Evolutionary conservation across 441 rosid species (phyloP), one percentile per base, ranked within the genome.

Genomic region (Brassica hybrid): DNA sequence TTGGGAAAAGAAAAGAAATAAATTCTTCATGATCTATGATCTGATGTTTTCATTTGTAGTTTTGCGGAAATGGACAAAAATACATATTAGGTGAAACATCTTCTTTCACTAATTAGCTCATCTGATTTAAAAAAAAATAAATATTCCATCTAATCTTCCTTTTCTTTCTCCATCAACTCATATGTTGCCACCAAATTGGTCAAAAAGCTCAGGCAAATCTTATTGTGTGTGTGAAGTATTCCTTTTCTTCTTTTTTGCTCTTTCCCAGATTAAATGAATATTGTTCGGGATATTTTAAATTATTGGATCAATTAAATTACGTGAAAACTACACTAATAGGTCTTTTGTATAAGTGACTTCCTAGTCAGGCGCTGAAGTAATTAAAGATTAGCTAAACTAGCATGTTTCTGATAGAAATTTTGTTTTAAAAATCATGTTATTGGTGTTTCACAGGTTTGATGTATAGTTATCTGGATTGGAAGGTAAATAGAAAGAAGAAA

Each of bases 131-230:
- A 38, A 50, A 34, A 2, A 23, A 12, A 17, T 18, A 13, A 12
- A 25, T 72, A 12, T 11, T 60, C 8, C 1, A 48, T 23, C 4
- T 19, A 36, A 77, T 10, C 3, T 32, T 60, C 36, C 12, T 65
- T 59, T 71, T 60, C 10, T 50, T 65, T 60, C 66, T 64, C 67
- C 27, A 77, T 59, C 72, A 77, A 77, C 72, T 73, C 77, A 36
- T 60, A 45, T 73, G 70, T 67, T 67, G 50, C 70, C 50, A 78
- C 74, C 74, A 72, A 67, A 13, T 25, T 73, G 74, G 65, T 78
- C 77, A 78, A 78, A 78, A 78, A 72, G 77, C 74, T 78, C 77
- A 60, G 74, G 77, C 74, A 73, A 60, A 67, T 72, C 67, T 72
- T 72, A 27, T n/a, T 57, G 14, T 66, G 32, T 59, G 8, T 72